Percentiles rank a stretch among this genome's conserved stretches.
phyloP scores from a whole-genome alignment of 768 basidiomycete species.

The Panaeolus papilionaceus region DNA sequence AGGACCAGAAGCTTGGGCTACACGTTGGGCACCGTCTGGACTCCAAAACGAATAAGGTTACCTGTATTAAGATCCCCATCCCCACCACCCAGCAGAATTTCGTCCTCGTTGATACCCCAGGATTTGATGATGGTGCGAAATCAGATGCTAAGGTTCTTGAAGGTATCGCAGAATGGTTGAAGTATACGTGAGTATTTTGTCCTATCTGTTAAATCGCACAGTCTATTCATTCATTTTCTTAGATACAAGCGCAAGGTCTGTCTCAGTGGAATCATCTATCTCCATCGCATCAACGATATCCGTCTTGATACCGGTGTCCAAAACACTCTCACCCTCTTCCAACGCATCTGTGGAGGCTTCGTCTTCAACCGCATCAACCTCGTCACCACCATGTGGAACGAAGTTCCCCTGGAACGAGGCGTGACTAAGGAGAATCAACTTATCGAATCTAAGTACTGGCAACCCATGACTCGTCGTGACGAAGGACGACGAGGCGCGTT shows the following conservation, averaged over 20 bases:
- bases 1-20: background rate
- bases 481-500: constrained; percentile 1
- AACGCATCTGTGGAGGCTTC: constrained; percentile 24
- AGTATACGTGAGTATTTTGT: background rate
- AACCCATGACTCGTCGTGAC: constrained; percentile 5
- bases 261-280: constrained; percentile 14
- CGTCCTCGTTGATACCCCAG: constrained; percentile 13
- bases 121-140: constrained; percentile 9
- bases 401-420: constrained; percentile 11
- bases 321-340: constrained; percentile 17
- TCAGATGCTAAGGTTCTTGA: constrained; percentile 9
- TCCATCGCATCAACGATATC: constrained; percentile 17
- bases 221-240: background rate
- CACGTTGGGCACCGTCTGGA: constrained; percentile 8
- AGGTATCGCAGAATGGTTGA: constrained; percentile 6
- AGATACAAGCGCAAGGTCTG: constrained; percentile 8
- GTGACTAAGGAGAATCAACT: constrained; percentile 4
- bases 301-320: constrained; percentile 6
- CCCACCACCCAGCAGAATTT: constrained; percentile 1
- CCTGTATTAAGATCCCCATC: constrained; percentile 1
- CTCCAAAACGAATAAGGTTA: constrained; percentile 1
- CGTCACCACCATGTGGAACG: constrained; percentile 27
- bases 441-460: constrained; percentile 10
- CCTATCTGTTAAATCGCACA: background rate
- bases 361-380: constrained; percentile 23